phyloP scores from a whole-genome alignment of 345 rosid species.

The Sapria himalayana region DNA sequence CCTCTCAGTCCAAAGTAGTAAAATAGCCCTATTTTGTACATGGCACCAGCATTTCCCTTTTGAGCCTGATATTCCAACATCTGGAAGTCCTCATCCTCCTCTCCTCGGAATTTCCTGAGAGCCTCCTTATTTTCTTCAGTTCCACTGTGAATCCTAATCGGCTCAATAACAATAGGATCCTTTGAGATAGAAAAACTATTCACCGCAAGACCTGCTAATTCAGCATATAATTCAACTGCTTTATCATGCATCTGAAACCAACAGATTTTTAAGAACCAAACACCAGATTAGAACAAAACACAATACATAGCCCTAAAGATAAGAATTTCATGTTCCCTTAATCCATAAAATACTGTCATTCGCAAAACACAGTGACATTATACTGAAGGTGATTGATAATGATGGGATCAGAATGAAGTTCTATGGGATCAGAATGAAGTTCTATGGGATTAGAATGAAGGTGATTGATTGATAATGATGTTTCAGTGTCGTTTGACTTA shows the following conservation, averaged over 20 bases:
- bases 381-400: no score
- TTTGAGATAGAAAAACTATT: constrained; percentile 81
- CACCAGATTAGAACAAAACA: no score
- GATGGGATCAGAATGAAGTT: no score
- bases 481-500: no score
- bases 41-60: constrained; percentile 74
- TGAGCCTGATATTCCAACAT: constrained; percentile 90
- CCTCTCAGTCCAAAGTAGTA: constrained; percentile 96
- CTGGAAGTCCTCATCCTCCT: constrained; percentile 95
- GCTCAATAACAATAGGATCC: constrained; percentile 74
- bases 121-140: constrained; percentile 95
- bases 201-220: constrained; percentile 76
- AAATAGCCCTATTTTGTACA: constrained; percentile 79
- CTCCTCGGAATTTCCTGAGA: constrained; percentile 76
- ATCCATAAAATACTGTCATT: no score
- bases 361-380: no score
- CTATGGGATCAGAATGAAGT: no score
- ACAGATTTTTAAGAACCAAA: background rate
- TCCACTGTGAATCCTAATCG: constrained; percentile 76
- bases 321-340: no score
- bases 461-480: no score
- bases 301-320: no score
- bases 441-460: no score
- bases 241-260: constrained; percentile 59
- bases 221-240: constrained; percentile 67